phyloP scores from a whole-genome alignment of 2,329 filamentous ascomycete genomes.

The Malbranchea zuffiana region DNA sequence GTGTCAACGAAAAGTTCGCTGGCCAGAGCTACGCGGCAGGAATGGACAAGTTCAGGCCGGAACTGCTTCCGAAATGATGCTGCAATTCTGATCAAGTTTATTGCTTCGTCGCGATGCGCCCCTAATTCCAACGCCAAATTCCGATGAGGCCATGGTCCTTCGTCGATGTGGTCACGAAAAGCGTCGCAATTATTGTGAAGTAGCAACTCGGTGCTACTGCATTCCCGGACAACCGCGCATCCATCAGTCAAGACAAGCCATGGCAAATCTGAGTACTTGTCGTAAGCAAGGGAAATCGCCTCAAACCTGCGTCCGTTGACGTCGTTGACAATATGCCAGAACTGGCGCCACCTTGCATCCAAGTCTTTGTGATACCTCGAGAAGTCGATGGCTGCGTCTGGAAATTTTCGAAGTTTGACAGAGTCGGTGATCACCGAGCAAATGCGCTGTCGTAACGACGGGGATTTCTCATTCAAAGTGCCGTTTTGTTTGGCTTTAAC shows the following conservation, averaged over 20 bases:
- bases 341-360: conserved; percentile 78
- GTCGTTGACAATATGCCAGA: conserved; percentile 75
- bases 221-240: conserved; percentile 66
- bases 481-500: conserved; percentile 29
- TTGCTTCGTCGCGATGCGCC: conserved; percentile 43
- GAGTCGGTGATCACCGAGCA: conserved; percentile 61
- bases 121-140: conserved; percentile 39
- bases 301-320: conserved; percentile 79
- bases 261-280: conserved; percentile 57
- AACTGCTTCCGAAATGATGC: conserved; percentile 60
- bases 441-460: conserved; percentile 63
- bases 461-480: conserved; percentile 31
- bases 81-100: conserved; percentile 58
- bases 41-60: conserved; percentile 56
- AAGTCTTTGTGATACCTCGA: conserved; percentile 62
- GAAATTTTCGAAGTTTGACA: conserved; percentile 51
- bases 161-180: conserved; percentile 28
- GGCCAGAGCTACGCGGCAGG: conserved; percentile 56
- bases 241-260: conserved; percentile 81
- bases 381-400: conserved; percentile 58
- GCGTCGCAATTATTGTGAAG: conserved; percentile 51
- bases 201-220: conserved; percentile 65
- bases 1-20: conserved; percentile 65
- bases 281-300: conserved; percentile 65
- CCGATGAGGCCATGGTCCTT: conserved; percentile 35